Base-by-base conservation (phyloP, 2,329 filamentous ascomycete species). In the Clonostachys rosea region DNA sequence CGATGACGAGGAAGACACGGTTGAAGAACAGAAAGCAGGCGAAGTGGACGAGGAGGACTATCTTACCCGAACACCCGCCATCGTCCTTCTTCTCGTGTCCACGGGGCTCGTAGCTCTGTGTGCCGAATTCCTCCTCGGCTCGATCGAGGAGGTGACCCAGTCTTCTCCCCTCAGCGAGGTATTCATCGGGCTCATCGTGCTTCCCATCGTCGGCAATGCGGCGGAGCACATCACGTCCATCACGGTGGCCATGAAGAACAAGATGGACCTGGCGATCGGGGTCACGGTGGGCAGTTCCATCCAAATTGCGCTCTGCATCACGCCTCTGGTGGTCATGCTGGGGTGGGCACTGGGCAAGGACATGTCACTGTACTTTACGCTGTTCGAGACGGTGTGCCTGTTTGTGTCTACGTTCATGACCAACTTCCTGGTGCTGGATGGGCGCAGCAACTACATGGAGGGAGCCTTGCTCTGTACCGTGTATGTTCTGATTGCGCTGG, bases 331-430 rank as follows among this genome's bases (percentile, higher is more conserved):
- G 34, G 84, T 89, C 34, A 80, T 88, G 20, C 70, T 88, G 17
- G 85, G 84, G n/a, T 89, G 85, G 85, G 77, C 76, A 50, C 77
- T 87, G 63, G 67, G 75, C 50, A 78, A 78, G 50, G 74, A 83
- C n/a, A 87, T 89, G 83, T 79, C 86, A 30, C 75, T 95, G 34
- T 91, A 92, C 70, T 95, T 95, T 65, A 89, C 89, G 50, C 77
- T 90, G 43, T 95, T 95, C 66, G 89, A 95, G 76, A 95, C 89
- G 0, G 87, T 94, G 18, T 89, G 86, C 48, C 79, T 95, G 58
- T 95, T 95, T 65, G 82, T 92, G 45, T 87, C 83, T 45, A 84
- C 90, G 8, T 84, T 95, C 53, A 90, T 95, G 52, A 88, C 92
- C 66, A 94, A 92, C 67, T 95, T 94, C 62, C 69, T 95, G 50